Evolutionary conservation across 768 basidiomycete species (phyloP).

Genomic region (Leccinum aurantiacum): DNA sequence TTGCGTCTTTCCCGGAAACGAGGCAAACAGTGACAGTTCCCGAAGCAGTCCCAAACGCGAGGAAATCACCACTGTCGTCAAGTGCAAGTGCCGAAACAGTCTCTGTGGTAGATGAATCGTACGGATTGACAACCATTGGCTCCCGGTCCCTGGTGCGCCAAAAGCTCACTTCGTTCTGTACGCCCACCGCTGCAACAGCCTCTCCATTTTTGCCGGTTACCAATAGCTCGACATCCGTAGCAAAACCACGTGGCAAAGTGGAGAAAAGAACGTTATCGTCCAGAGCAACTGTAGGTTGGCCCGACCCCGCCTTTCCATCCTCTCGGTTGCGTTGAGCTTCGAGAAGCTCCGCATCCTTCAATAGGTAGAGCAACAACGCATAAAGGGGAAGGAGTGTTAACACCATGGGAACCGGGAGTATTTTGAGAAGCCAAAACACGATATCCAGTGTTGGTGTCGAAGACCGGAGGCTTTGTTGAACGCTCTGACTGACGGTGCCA

Average conservation of each 20-base stretch:
- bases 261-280: slow-evolving; percentile 54
- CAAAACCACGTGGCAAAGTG: slow-evolving; percentile 77
- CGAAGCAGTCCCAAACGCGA: slow-evolving; percentile 69
- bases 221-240: slow-evolving; percentile 80
- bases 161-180: slow-evolving; percentile 74
- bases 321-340: slow-evolving; percentile 76
- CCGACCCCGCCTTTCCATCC: slow-evolving; percentile 40
- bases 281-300: slow-evolving; percentile 30
- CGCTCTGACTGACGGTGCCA: slow-evolving; percentile 25
- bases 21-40: slow-evolving; percentile 67
- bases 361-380: slow-evolving; percentile 74
- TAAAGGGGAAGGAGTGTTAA: slow-evolving; percentile 74
- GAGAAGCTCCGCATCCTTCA: slow-evolving; percentile 89
- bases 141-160: slow-evolving; percentile 54
- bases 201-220: slow-evolving; percentile 68
- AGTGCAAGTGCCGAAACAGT: slow-evolving; percentile 63
- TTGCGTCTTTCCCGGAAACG: slow-evolving; percentile 42
- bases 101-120: slow-evolving; percentile 41
- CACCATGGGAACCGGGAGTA: slow-evolving; percentile 83
- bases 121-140: slow-evolving; percentile 49
- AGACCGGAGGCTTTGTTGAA: slow-evolving; percentile 40
- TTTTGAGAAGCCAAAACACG: slow-evolving; percentile 73
- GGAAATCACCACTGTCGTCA: slow-evolving; percentile 56
- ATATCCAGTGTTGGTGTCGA: slow-evolving; percentile 53
- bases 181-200: slow-evolving; percentile 65